A percentile compares a stretch with the other conserved stretches of the same genome.
Evolutionary conservation across 2,329 filamentous ascomycete genomes (phyloP).

Genomic region (Stromatinia cepivora): DNA sequence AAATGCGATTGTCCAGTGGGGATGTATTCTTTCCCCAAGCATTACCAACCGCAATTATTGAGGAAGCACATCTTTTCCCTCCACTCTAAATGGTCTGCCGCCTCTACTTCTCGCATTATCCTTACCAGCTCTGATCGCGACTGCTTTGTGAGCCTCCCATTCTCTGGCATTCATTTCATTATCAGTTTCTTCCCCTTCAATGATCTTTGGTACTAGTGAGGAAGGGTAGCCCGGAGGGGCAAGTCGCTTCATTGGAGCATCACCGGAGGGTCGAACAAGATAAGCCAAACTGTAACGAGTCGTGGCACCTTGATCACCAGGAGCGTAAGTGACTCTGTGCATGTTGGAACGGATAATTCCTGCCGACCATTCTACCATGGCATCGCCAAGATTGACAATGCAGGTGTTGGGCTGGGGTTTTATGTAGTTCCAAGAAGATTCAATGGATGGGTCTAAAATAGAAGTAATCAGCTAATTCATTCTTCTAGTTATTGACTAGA

Average conservation of each 20-base stretch:
- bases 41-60: neutral
- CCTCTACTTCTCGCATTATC: constrained; percentile 24
- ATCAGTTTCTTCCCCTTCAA: constrained; percentile 19
- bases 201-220: constrained; percentile 17
- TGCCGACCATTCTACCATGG: constrained; percentile 38
- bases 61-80: neutral
- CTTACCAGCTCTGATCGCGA: constrained; percentile 4
- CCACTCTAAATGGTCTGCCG: neutral
- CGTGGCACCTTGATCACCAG: constrained; percentile 26
- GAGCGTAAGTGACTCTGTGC: constrained; percentile 38
- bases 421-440: constrained; percentile 41
- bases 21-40: neutral
- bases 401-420: constrained; percentile 38
- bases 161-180: constrained; percentile 22
- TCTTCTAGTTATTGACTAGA: neutral
- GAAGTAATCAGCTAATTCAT: neutral
- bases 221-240: neutral
- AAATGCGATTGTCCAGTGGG: neutral
- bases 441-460: constrained; percentile 31
- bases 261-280: constrained; percentile 49
- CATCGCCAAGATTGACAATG: constrained; percentile 42
- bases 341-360: constrained; percentile 36
- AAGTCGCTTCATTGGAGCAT: constrained; percentile 39
- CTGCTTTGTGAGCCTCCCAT: constrained; percentile 22
- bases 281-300: constrained; percentile 53